Conservation (phyloP, 2,329 filamentous ascomycete genomes). For the Graphilbum fragrans region DNA sequence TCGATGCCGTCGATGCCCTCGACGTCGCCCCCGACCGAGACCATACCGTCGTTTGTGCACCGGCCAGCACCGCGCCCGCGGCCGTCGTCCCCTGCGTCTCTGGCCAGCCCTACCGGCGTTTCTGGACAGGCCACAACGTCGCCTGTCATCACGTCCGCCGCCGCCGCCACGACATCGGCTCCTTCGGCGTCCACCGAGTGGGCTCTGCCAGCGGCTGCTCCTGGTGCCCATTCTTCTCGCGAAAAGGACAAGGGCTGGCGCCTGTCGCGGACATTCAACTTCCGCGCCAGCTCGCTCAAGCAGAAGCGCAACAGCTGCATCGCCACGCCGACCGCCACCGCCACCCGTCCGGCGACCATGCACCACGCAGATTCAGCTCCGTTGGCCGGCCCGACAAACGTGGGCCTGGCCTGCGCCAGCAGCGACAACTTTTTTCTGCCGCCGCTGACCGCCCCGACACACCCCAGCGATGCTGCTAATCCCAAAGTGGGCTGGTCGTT, state of each 20-base stretch:
- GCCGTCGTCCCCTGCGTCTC: no score
- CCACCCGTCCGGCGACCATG: no score
- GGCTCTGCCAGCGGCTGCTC: background rate
- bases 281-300: constrained; percentile 4
- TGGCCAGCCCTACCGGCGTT: background rate
- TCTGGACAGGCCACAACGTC: background rate
- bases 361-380: background rate
- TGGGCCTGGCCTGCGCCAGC: background rate
- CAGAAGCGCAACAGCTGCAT: constrained; percentile 3
- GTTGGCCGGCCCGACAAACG: background rate
- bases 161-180: no score
- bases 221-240: background rate
- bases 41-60: no score
- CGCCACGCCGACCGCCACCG: background rate
- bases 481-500: constrained; percentile 6
- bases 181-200: background rate
- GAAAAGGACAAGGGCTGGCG: constrained; percentile 6
- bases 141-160: no score
- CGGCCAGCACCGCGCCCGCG: no score
- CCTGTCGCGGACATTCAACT: constrained; percentile 4
- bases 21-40: background rate
- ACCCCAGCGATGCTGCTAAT: constrained; percentile 1
- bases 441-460: constrained; percentile 1
- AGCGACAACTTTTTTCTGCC: constrained; percentile 1
- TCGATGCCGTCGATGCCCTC: background rate